Evolutionary conservation across 225 moss, liverwort and hornwort genomes (phyloP).

Genomic region (Physcomitrellopsis africana): DNA sequence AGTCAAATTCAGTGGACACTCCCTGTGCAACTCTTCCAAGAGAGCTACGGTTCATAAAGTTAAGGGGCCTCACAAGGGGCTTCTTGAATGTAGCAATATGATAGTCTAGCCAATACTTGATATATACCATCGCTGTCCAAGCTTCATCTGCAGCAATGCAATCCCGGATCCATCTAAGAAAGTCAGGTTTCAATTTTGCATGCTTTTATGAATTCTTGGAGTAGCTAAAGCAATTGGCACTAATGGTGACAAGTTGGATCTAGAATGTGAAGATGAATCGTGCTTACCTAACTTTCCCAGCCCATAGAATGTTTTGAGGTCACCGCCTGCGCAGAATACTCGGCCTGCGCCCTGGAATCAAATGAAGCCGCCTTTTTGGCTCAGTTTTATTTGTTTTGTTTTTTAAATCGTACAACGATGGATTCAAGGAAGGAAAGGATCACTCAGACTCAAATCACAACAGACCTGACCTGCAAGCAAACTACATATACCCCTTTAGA

Average conservation of each 20-base stretch:
- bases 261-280: background rate
- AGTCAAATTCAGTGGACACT: too few relatives aligned
- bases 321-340: conserved; percentile 94
- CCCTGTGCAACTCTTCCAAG: too few relatives aligned
- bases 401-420: background rate
- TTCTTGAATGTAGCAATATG: conserved; percentile 91
- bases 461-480: too few relatives aligned
- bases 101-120: conserved; percentile 95
- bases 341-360: conserved; percentile 75
- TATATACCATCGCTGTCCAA: conserved; percentile 83
- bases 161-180: background rate
- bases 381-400: too few relatives aligned
- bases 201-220: too few relatives aligned
- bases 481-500: too few relatives aligned
- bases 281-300: conserved; percentile 68
- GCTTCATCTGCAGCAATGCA: conserved; percentile 62
- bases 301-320: conserved; percentile 74
- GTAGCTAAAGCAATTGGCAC: background rate
- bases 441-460: too few relatives aligned
- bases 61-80: conserved; percentile 61
- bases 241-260: background rate
- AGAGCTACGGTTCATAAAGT: background rate
- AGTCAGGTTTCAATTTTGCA: background rate
- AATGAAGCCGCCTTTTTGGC: too few relatives aligned
- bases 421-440: background rate